Base-by-base conservation (phyloP, 1,284 basidiomycete genomes). In the Earliella scabrosa region DNA sequence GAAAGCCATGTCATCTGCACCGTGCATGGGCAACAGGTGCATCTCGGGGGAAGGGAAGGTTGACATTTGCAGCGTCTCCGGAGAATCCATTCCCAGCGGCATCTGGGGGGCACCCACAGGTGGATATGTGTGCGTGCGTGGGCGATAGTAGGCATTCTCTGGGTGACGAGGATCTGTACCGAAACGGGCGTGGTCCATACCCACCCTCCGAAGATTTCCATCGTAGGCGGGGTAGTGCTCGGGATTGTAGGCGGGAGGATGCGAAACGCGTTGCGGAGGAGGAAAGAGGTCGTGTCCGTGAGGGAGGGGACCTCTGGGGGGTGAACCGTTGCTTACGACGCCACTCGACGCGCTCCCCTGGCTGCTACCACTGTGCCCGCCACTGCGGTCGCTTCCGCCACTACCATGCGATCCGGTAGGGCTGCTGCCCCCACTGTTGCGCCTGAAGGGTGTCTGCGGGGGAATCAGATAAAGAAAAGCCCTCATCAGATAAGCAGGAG, bases 191-290 rank as follows among this genome's bases (percentile, higher is more conserved):
- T 71, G 68, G 23, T 71, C 71, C 48, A 73, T 56, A 13, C 69
- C 71, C 34, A 69, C 66, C 26, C 70, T 54, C 31, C 65, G 60
- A 34, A 61, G 58, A 14, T 62, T 53, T 5, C 58, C 63, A 56
- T 75, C 70, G 57, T 69, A 71, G 3, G 66, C 70, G 11, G 67
- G 68, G 45, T 73, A 70, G 32, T 60, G 66, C 35, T 64, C 62
- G 18, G 57, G 63, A 45, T 66, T 67, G 52, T 60, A 68, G 16
- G 29, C 56, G 44, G 45, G 44, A 50, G 35, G 31, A 29, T 40
- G 50, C 43, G 34, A 44, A 39, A 52, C 51, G 44, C 58, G 54
- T 32, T 53, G 54, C 8, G 16, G 52, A 45, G 39, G 45, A 36
- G 41, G 49, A 44, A 56, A 53, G 27, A 34, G 44, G 45, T 54